These are phyloP conservation scores for Pseudevernia furfuracea DNA, from an alignment of 495 filamentous ascomycete genomes.

Conservation along the genomic window DNA sequence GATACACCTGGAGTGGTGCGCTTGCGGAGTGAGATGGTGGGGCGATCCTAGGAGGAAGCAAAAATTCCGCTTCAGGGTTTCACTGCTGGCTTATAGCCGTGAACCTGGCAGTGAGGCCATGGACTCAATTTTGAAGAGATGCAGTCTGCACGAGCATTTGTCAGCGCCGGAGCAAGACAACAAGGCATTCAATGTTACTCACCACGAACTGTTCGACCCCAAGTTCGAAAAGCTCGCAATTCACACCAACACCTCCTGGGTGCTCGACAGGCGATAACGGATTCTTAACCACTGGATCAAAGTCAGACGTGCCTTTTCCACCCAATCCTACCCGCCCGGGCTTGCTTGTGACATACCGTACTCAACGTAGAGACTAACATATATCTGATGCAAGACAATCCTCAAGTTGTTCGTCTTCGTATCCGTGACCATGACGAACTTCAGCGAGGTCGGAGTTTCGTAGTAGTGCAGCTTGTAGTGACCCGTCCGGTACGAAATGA, in stretches of 20 bases:
- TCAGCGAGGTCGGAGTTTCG: constrained; percentile 90
- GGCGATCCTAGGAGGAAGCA: constrained; percentile 3
- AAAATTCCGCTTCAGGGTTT: not conserved
- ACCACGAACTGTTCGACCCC: constrained; percentile 82
- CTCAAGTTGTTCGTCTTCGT: constrained; percentile 81
- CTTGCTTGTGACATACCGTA: constrained; percentile 56
- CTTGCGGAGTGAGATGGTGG: not conserved
- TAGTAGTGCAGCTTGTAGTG: constrained; percentile 99
- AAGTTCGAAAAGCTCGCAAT: constrained; percentile 89
- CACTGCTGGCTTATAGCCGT: not conserved
- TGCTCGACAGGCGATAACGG: constrained; percentile 86
- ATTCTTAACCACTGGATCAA: constrained; percentile 75
- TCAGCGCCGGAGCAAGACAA: constrained; percentile 5
- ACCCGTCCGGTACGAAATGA: constrained; percentile 79
- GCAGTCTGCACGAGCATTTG: constrained; percentile 20
- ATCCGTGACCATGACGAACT: constrained; percentile 96
- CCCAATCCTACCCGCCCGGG: not conserved
- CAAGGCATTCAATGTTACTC: constrained; percentile 23
- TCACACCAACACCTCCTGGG: constrained; percentile 77
- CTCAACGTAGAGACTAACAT: constrained; percentile 95
- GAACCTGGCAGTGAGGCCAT: not conserved
- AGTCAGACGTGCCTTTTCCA: constrained; percentile 11
- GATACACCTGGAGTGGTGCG: not conserved
- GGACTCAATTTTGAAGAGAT: constrained; percentile 24
- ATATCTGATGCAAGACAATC: constrained; percentile 92